Percentiles rank a stretch among this genome's conserved stretches.
phyloP scores from a whole-genome alignment of 352 stramenopile genomes.

The Pythium aristosporum region DNA sequence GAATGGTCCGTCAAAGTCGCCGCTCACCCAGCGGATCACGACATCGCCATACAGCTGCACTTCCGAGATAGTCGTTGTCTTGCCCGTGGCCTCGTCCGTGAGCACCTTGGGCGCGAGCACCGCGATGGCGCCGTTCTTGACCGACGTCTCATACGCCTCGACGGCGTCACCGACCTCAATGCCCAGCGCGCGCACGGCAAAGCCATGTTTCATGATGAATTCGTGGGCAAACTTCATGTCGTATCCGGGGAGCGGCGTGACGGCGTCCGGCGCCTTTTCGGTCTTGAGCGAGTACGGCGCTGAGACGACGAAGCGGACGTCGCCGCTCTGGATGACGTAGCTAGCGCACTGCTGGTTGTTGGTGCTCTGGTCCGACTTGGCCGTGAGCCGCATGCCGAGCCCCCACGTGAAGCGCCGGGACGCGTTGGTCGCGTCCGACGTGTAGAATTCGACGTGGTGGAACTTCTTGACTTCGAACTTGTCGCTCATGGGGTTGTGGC shows the following conservation, averaged over 20 bases:
- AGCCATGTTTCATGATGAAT: conserved; percentile 82
- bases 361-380: conserved; percentile 86
- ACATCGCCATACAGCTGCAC: conserved; percentile 89
- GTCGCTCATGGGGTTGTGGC: conserved; percentile 74
- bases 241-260: conserved; percentile 63
- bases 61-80: conserved; percentile 63
- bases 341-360: conserved; percentile 84
- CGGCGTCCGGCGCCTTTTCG: conserved; percentile 48
- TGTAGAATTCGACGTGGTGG: conserved; percentile 88
- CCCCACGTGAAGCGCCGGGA: conserved; percentile 81
- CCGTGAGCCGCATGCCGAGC: conserved; percentile 79
- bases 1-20: conserved; percentile 71
- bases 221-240: conserved; percentile 62
- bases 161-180: conserved; percentile 79
- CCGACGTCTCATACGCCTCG: conserved; percentile 73
- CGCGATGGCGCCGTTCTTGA: conserved; percentile 65
- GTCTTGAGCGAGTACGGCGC: conserved; percentile 82
- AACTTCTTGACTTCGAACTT: conserved; percentile 78
- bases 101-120: conserved; percentile 59
- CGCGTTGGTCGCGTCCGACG: conserved; percentile 72
- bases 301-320: conserved; percentile 87
- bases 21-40: conserved; percentile 85
- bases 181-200: conserved; percentile 76
- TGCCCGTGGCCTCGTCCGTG: conserved; percentile 59
- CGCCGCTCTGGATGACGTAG: conserved; percentile 82